Base-by-base conservation (phyloP, 2,329 filamentous ascomycete genomes). In the Xylariaceae sp. region DNA sequence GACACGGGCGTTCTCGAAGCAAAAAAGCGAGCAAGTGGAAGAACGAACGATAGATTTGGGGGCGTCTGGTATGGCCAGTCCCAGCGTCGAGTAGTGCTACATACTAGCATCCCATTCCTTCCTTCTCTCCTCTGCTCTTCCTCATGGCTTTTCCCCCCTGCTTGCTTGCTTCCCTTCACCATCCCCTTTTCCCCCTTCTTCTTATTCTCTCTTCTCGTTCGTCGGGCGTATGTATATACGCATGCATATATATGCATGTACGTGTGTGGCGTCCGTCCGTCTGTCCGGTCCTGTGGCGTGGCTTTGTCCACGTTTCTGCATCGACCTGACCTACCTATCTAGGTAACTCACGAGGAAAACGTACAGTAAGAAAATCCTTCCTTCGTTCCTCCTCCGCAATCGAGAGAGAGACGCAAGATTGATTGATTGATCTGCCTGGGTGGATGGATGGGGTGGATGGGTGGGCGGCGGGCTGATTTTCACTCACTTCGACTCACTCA, bases 121-220 rank as follows among this genome's bases (percentile, higher is more conserved):
- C 44, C 42, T 21, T 32, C 37, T 32, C 41, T 18, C 20, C 18
- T 20, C 44, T 18, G 6, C 10, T 10, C 26, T 29, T 29, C 26
- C 26, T 29, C 26, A 10, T 29, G 26, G 26, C 26, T 40, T 37
- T 40, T 40, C 14, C 20, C 40, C n/a, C 21, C 23, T 20, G n/a
- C n/a, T n/a, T n/a, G n/a, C n/a, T n/a, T n/a, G n/a, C n/a, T n/a
- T n/a, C n/a, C n/a, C n/a, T n/a, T n/a, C n/a, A n/a, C n/a, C n/a
- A n/a, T n/a, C 23, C 19, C n/a, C 29, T 40, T 26, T 7, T 26
- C 26, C 26, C 40, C 29, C 40, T 18, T 40, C 26, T 20, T 44
- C 50, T 50, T 56, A 51, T 61, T 48, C 47, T 56, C 23, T 47
- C 47, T 51, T 46, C 45, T n/a, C 46, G 45, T 26, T 41, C 20